These are phyloP conservation scores for Diversispora eburnea DNA, from an alignment of 192 early-diverging fungal species.

Conservation along the genomic window DNA sequence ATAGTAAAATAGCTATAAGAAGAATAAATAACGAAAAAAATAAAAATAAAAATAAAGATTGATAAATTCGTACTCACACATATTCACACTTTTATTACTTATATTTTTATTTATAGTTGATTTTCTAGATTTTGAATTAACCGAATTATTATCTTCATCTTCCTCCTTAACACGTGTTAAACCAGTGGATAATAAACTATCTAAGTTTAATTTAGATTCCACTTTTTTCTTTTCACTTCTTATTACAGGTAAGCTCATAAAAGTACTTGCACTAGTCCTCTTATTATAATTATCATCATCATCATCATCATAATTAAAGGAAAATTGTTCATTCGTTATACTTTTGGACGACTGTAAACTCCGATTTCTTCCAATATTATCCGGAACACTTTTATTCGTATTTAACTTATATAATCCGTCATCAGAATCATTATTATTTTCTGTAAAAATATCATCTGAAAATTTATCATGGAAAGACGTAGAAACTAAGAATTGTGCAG, in stretches of 20 bases:
- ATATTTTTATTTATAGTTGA: background rate
- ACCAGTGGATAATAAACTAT: background rate
- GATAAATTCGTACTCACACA: background rate
- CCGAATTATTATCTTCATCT: background rate
- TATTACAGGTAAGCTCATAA: constrained; percentile 17
- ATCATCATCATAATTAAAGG: background rate
- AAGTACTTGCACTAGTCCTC: background rate
- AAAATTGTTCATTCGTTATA: background rate
- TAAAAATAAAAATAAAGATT: background rate
- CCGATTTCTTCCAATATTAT: constrained; percentile 16
- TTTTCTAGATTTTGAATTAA: background rate
- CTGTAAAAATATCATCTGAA: background rate
- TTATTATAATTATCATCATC: background rate
- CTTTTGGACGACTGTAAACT: background rate
- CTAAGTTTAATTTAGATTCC: background rate
- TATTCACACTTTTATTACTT: background rate
- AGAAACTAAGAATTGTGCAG: background rate
- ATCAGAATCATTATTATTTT: background rate
- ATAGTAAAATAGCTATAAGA: background rate
- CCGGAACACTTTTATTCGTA: constrained; percentile 27
- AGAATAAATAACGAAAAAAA: background rate
- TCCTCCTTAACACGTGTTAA: background rate
- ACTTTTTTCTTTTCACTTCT: constrained; percentile 7
- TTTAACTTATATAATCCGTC: background rate
- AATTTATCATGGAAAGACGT: background rate